Base-by-base conservation (phyloP, 129 eudicot species). In the Artemisia tridentata region DNA sequence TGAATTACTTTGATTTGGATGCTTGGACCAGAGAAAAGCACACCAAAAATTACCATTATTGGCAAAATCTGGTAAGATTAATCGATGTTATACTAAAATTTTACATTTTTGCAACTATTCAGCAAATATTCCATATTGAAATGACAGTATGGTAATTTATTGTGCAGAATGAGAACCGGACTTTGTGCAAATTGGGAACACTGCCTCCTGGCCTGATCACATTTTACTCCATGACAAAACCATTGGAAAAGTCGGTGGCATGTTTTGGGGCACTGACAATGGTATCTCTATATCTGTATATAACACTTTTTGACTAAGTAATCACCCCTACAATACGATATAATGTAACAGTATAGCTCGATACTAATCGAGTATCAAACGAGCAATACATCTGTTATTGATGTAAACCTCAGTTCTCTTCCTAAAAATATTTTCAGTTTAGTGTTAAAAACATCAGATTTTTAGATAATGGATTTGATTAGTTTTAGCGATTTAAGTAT, bases 1-100 rank as follows among this genome's bases (percentile, higher is more conserved):
- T 88, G 95, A 88, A 88, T 61, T 88, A 85, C 79, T 88, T 88
- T 71, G 95, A 88, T 74, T 74, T 88, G 84, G 90, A 88, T 85
- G 95, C 95, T 48, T 88, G 95, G 95, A 85, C 91, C 79, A 85
- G 79, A 75, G 95, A 85, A 70, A 83, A 85, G 75, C 80, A 88
- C 79, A 88, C 95, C 4, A 92, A 86, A 51, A 83, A 86, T 65
- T 89, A 89, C 72, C 96, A 89, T 68, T 89, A 86, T 80, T 88
- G 95, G 95, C 95, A 88, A 81, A 88, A 75, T 77, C 77, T 82
- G 88, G 95, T 88, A 60, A 82, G 88, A 67, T 57, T 19, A 0
- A 4, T 68, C n/a, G 17, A 2, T 52, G 11, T 23, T 9, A 15
- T 68, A 13, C 27, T 13, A 9, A 20, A 3, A 19, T n/a, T 56